Evolutionary conservation across 2,329 filamentous ascomycete genomes (phyloP).

Genomic region (Coniochaeta sp.): DNA sequence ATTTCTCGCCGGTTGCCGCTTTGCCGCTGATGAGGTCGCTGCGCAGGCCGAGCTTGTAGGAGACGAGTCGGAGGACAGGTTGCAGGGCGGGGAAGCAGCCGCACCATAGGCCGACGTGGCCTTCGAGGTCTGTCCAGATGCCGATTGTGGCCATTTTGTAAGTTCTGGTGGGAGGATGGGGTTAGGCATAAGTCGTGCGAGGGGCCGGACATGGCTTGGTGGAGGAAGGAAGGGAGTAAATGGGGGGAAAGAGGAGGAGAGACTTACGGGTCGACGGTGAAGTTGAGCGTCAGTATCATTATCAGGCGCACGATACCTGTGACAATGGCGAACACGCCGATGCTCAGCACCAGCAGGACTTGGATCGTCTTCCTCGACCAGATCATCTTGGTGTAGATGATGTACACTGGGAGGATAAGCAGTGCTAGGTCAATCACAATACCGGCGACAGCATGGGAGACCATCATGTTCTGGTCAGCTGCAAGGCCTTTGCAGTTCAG

Average conservation of each 20-base stretch:
- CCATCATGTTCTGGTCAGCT: constrained; percentile 23
- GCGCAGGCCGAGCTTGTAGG: constrained; percentile 18
- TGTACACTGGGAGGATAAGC: constrained; percentile 27
- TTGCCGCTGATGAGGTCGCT: constrained; percentile 4
- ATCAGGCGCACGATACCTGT: constrained; percentile 31
- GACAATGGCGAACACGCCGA: constrained; percentile 27
- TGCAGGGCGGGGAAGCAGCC: constrained; percentile 32
- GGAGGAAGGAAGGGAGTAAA: too few relatives aligned
- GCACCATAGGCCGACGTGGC: constrained; percentile 35
- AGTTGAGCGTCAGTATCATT: constrained; percentile 23
- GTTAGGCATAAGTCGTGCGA: not conserved
- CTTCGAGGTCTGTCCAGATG: constrained; percentile 32
- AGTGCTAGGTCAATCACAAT: constrained; percentile 27
- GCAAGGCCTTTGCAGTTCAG: constrained; percentile 17
- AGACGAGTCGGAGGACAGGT: constrained; percentile 25
- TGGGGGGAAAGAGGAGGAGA: not conserved
- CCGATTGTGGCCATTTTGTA: constrained; percentile 27
- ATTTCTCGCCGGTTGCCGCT: not conserved
- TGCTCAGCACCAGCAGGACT: constrained; percentile 27
- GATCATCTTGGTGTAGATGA: constrained; percentile 27
- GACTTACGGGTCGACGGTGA: constrained; percentile 24
- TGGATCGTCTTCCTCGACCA: constrained; percentile 23
- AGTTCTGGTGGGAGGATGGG: too few relatives aligned
- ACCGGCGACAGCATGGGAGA: constrained; percentile 22
- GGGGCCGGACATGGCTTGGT: too few relatives aligned